These are phyloP conservation scores for Diaporthe citriasiana DNA, from an alignment of 2,329 filamentous ascomycete species.

Conservation along the genomic window DNA sequence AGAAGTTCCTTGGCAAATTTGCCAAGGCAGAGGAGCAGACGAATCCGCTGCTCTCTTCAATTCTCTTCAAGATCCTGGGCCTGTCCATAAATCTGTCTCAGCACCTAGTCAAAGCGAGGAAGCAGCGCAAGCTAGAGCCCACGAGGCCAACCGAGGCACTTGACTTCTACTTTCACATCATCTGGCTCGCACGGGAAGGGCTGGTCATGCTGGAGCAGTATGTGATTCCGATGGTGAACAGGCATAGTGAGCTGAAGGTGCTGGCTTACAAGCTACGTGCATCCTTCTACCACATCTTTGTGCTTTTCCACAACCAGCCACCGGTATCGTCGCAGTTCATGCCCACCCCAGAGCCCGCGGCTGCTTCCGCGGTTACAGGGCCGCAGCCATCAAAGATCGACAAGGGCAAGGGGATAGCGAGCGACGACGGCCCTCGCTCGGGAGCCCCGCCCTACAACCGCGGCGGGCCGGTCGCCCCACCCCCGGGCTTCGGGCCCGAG, in stretches of 20 bases:
- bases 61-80: constrained; percentile 91
- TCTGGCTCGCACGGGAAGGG: constrained; percentile 95
- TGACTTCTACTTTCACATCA: constrained; percentile 87
- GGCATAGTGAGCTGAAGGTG: constrained; percentile 87
- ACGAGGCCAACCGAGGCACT: constrained; percentile 84
- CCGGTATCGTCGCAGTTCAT: constrained; percentile 75
- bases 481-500: constrained; percentile 66
- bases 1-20: constrained; percentile 94
- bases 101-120: constrained; percentile 85
- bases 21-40: constrained; percentile 83
- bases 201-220: constrained; percentile 89
- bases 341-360: constrained; percentile 61
- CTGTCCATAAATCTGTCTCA: constrained; percentile 89
- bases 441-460: constrained; percentile 50
- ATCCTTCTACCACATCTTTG: constrained; percentile 96
- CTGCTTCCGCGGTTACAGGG: constrained; percentile 48
- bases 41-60: constrained; percentile 83
- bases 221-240: constrained; percentile 86
- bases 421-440: constrained; percentile 47
- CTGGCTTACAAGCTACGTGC: constrained; percentile 92
- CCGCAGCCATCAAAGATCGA: constrained; percentile 55
- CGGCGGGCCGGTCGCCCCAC: constrained; percentile 70
- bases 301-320: constrained; percentile 94
- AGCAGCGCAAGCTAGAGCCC: constrained; percentile 84
- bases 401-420: constrained; percentile 66